phyloP scores from a whole-genome alignment of 2,329 filamentous ascomycete genomes.

The Fusarium napiforme region DNA sequence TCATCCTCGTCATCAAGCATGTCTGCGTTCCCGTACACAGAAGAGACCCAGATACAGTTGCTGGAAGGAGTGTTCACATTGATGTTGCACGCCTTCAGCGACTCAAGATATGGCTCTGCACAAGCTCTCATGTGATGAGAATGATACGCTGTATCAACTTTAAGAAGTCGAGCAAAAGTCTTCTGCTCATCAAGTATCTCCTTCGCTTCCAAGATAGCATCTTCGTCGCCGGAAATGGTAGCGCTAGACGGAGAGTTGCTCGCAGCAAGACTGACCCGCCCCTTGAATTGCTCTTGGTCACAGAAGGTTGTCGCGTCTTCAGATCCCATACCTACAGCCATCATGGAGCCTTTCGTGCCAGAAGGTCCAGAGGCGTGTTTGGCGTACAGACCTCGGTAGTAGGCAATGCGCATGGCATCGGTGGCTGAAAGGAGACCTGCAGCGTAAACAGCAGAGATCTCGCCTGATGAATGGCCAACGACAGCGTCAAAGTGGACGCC shows the following conservation, averaged over 20 bases:
- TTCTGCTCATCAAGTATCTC: background rate
- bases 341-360: background rate
- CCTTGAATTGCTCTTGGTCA: background rate
- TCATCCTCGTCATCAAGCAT: background rate
- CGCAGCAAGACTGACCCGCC: background rate
- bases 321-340: background rate
- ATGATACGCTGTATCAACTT: constrained; percentile 11
- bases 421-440: background rate
- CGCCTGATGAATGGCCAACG: constrained; percentile 7
- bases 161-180: background rate
- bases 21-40: background rate
- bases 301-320: background rate
- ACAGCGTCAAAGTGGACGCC: background rate
- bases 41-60: background rate
- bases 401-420: constrained; percentile 7
- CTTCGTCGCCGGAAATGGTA: constrained; percentile 5
- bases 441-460: constrained; percentile 6
- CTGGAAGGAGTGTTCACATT: background rate
- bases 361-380: background rate
- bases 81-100: background rate
- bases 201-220: background rate
- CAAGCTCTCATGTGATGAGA: background rate
- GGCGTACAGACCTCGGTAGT: background rate
- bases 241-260: constrained; percentile 1
- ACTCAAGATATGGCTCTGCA: constrained; percentile 2